A percentile compares a stretch with the other conserved stretches of the same genome.
These are phyloP conservation scores for Magnusiomyces ingens DNA, from an alignment of 1,139 yeast genomes.

Conservation along the genomic window DNA sequence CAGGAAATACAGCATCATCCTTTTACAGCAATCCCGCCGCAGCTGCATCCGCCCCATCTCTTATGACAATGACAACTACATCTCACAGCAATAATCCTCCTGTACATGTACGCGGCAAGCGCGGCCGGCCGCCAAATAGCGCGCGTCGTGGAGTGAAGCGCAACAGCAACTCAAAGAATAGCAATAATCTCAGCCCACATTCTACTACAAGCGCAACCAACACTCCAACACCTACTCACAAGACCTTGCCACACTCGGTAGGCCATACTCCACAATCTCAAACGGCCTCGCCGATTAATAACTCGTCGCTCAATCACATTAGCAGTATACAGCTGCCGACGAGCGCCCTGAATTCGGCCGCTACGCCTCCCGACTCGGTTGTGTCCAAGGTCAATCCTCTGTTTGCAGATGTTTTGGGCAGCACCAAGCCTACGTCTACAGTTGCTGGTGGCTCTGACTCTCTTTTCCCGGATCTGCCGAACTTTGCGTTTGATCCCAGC, in stretches of 20 bases:
- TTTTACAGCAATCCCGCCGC: not conserved
- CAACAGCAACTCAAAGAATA: not conserved
- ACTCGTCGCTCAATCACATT: no score
- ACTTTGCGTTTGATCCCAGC: not conserved
- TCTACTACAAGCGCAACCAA: not conserved
- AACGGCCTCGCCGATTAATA: no score
- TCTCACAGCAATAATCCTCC: not conserved
- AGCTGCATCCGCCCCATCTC: not conserved
- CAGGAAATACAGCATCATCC: not conserved
- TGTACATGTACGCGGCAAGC: not conserved
- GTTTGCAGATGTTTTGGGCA: no score
- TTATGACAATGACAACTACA: not conserved
- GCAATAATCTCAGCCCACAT: not conserved
- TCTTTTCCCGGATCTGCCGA: not conserved
- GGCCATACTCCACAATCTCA: no score
- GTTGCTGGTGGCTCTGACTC: no score
- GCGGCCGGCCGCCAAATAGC: slow-evolving; percentile 5
- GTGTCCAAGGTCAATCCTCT: no score
- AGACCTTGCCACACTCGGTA: no score
- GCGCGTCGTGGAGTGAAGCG: slow-evolving; percentile 3
- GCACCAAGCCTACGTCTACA: no score
- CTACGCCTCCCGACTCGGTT: no score
- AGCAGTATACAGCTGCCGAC: no score
- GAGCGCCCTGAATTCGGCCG: no score
- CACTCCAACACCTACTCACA: not conserved